Percentiles rank a stretch among this genome's conserved stretches.
These are phyloP conservation scores for Apiosordaria backusii DNA, from an alignment of 495 filamentous ascomycete genomes.

Conservation along the genomic window DNA sequence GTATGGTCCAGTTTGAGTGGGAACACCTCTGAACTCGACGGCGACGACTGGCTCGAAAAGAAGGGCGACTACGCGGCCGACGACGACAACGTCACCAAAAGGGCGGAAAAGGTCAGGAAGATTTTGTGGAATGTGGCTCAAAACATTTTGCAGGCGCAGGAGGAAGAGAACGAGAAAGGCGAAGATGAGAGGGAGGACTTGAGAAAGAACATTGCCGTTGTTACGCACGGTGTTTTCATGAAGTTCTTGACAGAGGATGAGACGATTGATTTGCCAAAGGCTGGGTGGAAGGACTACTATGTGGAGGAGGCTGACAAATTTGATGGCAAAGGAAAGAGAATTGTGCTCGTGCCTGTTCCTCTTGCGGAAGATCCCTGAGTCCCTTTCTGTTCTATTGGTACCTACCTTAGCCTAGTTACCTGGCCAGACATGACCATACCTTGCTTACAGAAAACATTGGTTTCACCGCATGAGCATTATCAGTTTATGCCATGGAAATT, in stretches of 20 bases:
- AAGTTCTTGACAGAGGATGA: conserved; percentile 30
- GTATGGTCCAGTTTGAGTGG: neutral
- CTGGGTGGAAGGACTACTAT: conserved; percentile 29
- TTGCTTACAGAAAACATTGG: too few relatives aligned
- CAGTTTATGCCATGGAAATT: too few relatives aligned
- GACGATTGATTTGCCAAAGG: conserved; percentile 31
- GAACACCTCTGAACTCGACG: neutral
- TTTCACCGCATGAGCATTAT: too few relatives aligned
- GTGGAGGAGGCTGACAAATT: conserved; percentile 6
- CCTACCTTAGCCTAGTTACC: too few relatives aligned
- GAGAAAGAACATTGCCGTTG: conserved; percentile 22
- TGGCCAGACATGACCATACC: too few relatives aligned
- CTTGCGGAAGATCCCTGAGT: neutral
- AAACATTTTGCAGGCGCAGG: neutral
- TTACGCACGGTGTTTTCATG: conserved; percentile 36
- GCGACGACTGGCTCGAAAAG: conserved; percentile 21
- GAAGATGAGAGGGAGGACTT: conserved; percentile 7
- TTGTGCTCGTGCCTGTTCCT: neutral
- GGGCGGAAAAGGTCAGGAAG: conserved; percentile 18
- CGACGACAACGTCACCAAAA: conserved; percentile 16
- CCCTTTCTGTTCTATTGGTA: neutral
- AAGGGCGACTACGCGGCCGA: conserved; percentile 21
- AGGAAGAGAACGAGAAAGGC: neutral
- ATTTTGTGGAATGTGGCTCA: conserved; percentile 7
- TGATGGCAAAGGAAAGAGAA: neutral